These are phyloP conservation scores for Tuctoria greenei DNA, from an alignment of 176 grass and related monocot genomes.

Conservation along the genomic window DNA sequence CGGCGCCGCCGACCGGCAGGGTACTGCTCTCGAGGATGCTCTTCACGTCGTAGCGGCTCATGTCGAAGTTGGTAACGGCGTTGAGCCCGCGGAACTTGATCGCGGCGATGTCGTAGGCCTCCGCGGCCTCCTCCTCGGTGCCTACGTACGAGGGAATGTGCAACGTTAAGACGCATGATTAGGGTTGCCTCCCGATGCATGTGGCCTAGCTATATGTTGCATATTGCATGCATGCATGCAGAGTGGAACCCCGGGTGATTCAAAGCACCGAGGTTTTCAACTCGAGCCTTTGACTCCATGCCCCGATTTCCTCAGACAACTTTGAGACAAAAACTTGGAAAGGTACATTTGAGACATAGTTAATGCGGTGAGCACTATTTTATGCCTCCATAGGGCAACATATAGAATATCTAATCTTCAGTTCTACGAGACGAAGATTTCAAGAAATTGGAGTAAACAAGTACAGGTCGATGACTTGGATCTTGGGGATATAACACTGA, in stretches of 20 bases:
- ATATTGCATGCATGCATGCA: slow-evolving; percentile 51
- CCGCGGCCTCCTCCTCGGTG: slow-evolving; percentile 78
- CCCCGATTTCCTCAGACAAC: slow-evolving; percentile 50
- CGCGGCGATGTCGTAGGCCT: slow-evolving; percentile 79
- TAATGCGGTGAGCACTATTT: slow-evolving; percentile 47
- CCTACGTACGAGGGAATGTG: slow-evolving; percentile 38
- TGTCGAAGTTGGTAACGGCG: slow-evolving; percentile 81
- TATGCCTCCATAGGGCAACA: slow-evolving; percentile 47
- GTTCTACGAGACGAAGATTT: slow-evolving; percentile 55
- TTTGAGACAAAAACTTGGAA: slow-evolving; percentile 63
- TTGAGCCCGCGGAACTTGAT: slow-evolving; percentile 75
- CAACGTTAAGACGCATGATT: slow-evolving; percentile 27
- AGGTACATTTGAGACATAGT: slow-evolving; percentile 54
- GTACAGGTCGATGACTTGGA: slow-evolving; percentile 44
- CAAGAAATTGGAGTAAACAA: slow-evolving; percentile 53
- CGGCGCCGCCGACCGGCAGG: slow-evolving; percentile 44
- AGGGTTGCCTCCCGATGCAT: slow-evolving; percentile 37
- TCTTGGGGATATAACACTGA: slow-evolving; percentile 34
- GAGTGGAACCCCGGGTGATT: slow-evolving; percentile 28
- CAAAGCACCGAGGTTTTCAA: slow-evolving; percentile 38
- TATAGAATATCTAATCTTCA: slow-evolving; percentile 52
- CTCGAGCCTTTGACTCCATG: slow-evolving; percentile 42
- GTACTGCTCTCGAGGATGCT: slow-evolving; percentile 64
- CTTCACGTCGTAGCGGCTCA: slow-evolving; percentile 72
- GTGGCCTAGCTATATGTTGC: slow-evolving; percentile 11